phyloP scores from a whole-genome alignment of 768 basidiomycete species.

The Psilocybe tampanensis region DNA sequence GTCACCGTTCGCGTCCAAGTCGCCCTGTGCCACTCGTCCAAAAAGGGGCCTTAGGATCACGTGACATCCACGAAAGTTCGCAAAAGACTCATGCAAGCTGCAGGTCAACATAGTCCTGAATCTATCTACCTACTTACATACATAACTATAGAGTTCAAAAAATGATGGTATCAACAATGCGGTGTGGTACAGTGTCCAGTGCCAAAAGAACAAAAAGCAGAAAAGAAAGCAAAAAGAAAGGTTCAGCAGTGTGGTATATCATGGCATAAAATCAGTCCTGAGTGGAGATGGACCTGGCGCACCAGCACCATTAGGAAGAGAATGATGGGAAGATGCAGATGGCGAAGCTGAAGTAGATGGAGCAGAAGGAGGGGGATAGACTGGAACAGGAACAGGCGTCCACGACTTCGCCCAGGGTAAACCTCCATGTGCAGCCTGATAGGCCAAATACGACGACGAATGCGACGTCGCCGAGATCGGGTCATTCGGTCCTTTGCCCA shows the following conservation, averaged over 20 bases:
- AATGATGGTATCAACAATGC: neutral
- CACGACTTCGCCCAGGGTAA: conserved; percentile 25
- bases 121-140: no score
- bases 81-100: no score
- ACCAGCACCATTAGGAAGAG: neutral
- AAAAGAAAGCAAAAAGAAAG: neutral
- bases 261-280: neutral
- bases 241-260: neutral
- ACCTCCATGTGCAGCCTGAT: conserved; percentile 23
- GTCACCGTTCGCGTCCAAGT: no score
- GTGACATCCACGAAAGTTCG: no score
- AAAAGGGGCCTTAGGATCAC: no score
- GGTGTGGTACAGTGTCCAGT: neutral
- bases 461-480: neutral
- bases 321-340: conserved; percentile 2
- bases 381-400: neutral
- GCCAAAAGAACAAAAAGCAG: neutral
- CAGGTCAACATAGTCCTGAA: no score
- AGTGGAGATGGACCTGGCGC: neutral
- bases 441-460: conserved; percentile 1
- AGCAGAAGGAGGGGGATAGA: no score
- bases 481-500: conserved; percentile 23
- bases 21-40: no score
- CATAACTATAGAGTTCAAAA: no score
- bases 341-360: neutral